phyloP scores from a whole-genome alignment of 345 rosid genomes.

The Acer negundo region DNA sequence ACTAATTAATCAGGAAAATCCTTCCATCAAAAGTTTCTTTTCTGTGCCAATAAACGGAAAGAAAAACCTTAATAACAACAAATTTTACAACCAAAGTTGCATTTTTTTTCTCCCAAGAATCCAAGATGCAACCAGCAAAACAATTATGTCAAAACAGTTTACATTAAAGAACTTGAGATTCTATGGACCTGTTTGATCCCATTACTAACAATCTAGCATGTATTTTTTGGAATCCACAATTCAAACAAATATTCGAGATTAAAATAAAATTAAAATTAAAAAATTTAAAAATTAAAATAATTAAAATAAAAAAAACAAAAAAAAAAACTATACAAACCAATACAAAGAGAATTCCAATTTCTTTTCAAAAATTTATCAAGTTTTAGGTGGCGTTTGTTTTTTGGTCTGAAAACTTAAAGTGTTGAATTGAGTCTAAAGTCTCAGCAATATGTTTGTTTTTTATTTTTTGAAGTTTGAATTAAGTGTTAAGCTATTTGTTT shows the following conservation, averaged over 20 bases:
- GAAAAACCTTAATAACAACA: slow-evolving; percentile 3
- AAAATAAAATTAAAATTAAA: no score
- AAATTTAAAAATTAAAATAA: no score
- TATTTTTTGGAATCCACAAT: background rate
- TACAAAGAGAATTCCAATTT: background rate
- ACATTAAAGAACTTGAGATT: background rate
- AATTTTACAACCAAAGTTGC: slow-evolving; percentile 32
- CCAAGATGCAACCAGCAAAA: slow-evolving; percentile 43
- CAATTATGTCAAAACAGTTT: slow-evolving; percentile 3
- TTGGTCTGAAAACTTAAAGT: no score
- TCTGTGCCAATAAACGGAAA: slow-evolving; percentile 5
- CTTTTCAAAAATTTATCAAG: background rate
- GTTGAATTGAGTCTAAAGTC: no score
- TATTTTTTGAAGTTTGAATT: no score
- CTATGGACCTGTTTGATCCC: background rate
- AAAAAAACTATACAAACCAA: background rate
- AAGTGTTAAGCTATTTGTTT: no score
- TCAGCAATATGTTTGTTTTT: no score
- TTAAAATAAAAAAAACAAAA: no score
- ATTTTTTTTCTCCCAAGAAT: slow-evolving; percentile 27
- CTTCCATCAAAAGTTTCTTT: slow-evolving; percentile 22
- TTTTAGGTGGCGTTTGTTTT: no score
- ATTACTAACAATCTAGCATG: no score
- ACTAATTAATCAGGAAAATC: slow-evolving; percentile 15
- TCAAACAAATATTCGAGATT: background rate